Base-by-base conservation (phyloP, 2,329 filamentous ascomycete genomes). In the Sclerotinia glacialis region DNA sequence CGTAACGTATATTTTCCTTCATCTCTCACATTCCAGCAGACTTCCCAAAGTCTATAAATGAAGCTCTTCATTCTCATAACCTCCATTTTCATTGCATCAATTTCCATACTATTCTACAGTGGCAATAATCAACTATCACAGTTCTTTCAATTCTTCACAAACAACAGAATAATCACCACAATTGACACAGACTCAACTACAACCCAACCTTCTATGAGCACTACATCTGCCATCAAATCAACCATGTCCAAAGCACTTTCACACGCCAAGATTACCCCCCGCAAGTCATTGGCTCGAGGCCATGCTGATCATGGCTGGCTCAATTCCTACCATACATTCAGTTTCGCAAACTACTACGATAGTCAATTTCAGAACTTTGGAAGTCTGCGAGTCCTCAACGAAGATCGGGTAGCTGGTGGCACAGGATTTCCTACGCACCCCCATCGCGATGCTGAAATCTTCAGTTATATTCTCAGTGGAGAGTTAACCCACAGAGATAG, bases 381-480 rank as follows among this genome's bases (percentile, higher is more conserved):
- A 9, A 85, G 88, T 34, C 83, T 96, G 56, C 87, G 92, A 66
- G 92, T 96, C 49, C 87, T 96, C 74, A 96, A 96, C 75, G 92
- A 97, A 80, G 92, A 96, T 77, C 89, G 91, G 44, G 92, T 96
- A 44, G 85, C 86, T 73, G 80, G 88, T 37, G 84, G 86, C 68
- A 86, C 84, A 12, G 92, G 92, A 5, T 96, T 96, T 79, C 91
- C 92, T 5, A 93, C 91, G 0, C 93, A 96, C 76, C 87, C 87
- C 34, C 93, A 96, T 78, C 85, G 89, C 70, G 90, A 96, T 77
- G 93, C 92, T 77, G 90, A 96, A 78, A 96, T 96, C 79, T 96
- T 94, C 83, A 89, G 85, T 75, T 95, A 96, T 79, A 89, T 96
- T 74, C 82, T 96, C n/a, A 86, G 83, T 56, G 92, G 93, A 70